Base-by-base conservation (phyloP, 2,329 filamentous ascomycete genomes). In the Microdochium paspali region DNA sequence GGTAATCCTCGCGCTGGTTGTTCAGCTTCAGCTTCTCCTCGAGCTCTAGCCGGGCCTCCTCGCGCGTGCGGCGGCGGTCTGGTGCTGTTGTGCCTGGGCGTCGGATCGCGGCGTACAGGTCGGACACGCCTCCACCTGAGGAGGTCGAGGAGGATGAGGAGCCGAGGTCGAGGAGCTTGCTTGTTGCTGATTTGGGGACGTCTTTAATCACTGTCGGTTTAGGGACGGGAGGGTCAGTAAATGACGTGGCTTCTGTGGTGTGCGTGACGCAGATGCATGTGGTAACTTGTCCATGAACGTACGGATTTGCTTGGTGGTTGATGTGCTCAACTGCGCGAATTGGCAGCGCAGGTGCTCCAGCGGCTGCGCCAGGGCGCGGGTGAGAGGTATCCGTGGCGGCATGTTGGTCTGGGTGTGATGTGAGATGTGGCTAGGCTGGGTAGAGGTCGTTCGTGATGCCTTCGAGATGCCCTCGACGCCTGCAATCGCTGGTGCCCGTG, bases 1-100 rank as follows among this genome's bases (percentile, higher is more conserved):
- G 67, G 63, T 80, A 80, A 52, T 80, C 78, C 42, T 69, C 67
- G 46, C 66, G 67, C 44, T 65, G 56, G 58, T 68, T 67, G 53
- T 63, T 61, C 54, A 66, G 62, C 53, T 60, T 60, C 47, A 71
- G 54, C 48, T 63, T 60, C 46, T 71, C 63, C 48, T 68, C 61
- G 48, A 68, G 58, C 13, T 56, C 53, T 47, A 62, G 58, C 54
- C 61, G 63, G 54, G 54, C 56, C 44, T 53, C 51, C 46, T 55
- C 51, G 48, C n/a, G 46, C 44, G 12, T 10, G 54, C 52, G 26
- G 51, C 51, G 24, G 53, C 18, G 42, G 55, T 42, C 44, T 26
- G 47, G 53, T 60, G 53, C 56, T 56, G 35, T 58, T 54, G 42
- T 54, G 57, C 44, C 6, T 58, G 56, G 28, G 64, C 61, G 47